phyloP scores from a whole-genome alignment of 139 green algal species.

The Micromonas pusilla region DNA sequence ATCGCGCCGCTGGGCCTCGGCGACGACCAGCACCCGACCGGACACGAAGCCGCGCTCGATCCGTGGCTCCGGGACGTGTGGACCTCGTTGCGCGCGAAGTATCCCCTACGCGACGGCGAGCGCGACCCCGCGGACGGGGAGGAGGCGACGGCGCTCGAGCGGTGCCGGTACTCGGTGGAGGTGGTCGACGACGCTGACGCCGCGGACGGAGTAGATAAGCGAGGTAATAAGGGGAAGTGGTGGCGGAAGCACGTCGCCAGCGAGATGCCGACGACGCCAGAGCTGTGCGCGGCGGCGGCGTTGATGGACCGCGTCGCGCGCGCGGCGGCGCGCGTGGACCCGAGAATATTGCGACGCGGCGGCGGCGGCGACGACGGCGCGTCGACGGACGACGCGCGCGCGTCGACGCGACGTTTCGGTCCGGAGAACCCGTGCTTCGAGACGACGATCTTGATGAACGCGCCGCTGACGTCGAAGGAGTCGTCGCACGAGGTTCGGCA shows the following conservation, averaged over 20 bases:
- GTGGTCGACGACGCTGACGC: no score
- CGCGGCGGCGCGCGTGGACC: neutral
- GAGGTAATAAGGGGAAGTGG: no score
- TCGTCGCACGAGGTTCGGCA: constrained; percentile 80
- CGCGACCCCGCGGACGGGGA: no score
- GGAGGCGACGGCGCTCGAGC: no score
- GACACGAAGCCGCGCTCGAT: constrained; percentile 83
- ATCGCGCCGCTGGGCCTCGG: constrained; percentile 68
- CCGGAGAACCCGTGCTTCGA: no score
- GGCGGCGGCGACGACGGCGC: neutral
- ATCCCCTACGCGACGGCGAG: no score
- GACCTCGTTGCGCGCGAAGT: constrained; percentile 38
- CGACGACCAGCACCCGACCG: constrained; percentile 75
- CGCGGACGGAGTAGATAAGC: no score
- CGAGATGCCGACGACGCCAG: no score
- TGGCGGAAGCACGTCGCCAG: no score
- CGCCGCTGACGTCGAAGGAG: constrained; percentile 53
- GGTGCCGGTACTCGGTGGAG: no score
- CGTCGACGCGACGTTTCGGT: no score
- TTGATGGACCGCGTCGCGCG: constrained; percentile 43
- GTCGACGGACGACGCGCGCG: no score
- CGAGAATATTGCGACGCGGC: neutral
- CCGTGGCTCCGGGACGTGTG: constrained; percentile 77
- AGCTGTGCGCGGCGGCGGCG: neutral
- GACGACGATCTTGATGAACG: constrained; percentile 43